Evolutionary conservation across 2,329 filamentous ascomycete species (phyloP).

Genomic region (Elsinoe australis): DNA sequence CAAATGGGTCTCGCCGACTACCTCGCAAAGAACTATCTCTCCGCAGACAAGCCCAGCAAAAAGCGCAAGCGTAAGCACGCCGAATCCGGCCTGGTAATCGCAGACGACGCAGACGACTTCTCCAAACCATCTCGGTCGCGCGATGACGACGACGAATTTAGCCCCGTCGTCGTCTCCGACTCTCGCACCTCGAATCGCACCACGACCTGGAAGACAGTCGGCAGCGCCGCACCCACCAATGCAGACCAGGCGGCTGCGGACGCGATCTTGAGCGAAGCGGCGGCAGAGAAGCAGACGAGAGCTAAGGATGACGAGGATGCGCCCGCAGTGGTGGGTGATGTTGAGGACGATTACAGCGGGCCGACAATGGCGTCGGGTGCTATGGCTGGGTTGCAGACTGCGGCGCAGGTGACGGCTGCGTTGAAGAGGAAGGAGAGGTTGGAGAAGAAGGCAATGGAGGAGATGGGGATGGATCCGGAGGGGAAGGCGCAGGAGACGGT

Average conservation of each 20-base stretch:
- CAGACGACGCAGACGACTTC: constrained; percentile 48
- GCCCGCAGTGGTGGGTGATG: constrained; percentile 44
- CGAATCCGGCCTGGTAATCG: constrained; percentile 37
- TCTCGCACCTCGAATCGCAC: constrained; percentile 67
- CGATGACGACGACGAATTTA: constrained; percentile 50
- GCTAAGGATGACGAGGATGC: constrained; percentile 36
- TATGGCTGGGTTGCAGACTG: constrained; percentile 78
- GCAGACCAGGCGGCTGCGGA: constrained; percentile 56
- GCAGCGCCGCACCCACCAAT: constrained; percentile 43
- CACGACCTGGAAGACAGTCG: constrained; percentile 73
- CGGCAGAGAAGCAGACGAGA: constrained; percentile 27
- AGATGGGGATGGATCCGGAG: constrained; percentile 38
- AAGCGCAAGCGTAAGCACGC: constrained; percentile 45
- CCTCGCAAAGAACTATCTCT: constrained; percentile 85
- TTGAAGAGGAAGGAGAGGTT: constrained; percentile 57
- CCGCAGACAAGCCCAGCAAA: constrained; percentile 48
- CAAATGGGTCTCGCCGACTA: constrained; percentile 68
- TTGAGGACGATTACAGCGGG: constrained; percentile 41
- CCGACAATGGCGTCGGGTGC: constrained; percentile 81
- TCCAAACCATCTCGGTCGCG: constrained; percentile 42
- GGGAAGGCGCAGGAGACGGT: constrained; percentile 67
- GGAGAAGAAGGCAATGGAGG: constrained; percentile 46
- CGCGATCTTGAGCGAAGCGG: constrained; percentile 32
- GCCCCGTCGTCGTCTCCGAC: constrained; percentile 34
- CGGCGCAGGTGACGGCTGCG: constrained; percentile 57